These are phyloP conservation scores for Colletotrichum camelliae DNA, from an alignment of 2,329 filamentous ascomycete genomes.

Conservation along the genomic window DNA sequence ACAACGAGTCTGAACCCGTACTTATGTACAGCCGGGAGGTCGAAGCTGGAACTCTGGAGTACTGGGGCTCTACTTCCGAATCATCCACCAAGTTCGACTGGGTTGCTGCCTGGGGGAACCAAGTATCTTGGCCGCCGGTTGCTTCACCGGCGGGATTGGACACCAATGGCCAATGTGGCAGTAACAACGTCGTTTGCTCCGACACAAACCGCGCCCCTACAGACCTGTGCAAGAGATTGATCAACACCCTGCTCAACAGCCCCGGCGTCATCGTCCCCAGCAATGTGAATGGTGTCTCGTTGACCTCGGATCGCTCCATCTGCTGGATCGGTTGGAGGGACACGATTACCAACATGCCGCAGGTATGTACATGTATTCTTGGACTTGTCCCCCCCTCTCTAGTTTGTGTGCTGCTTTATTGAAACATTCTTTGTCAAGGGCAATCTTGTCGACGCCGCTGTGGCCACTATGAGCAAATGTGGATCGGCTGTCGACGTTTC, in stretches of 20 bases:
- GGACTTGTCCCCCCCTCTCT: not conserved
- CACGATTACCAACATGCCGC: not conserved
- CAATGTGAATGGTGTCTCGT: not conserved
- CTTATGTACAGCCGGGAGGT: not conserved
- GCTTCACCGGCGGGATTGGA: not conserved
- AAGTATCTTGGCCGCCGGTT: not conserved
- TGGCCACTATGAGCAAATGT: not conserved
- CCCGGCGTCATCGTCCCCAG: not conserved
- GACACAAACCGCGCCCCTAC: not conserved
- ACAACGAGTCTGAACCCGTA: not conserved
- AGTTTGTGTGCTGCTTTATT: not conserved
- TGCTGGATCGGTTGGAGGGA: not conserved
- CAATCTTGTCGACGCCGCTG: not conserved
- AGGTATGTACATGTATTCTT: not conserved
- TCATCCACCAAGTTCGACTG: not conserved
- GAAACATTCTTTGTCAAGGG: not conserved
- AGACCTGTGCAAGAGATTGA: not conserved
- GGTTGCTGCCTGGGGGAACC: not conserved
- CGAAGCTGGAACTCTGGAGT: not conserved
- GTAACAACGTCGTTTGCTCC: not conserved
- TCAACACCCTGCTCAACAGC: not conserved
- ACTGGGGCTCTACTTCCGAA: not conserved
- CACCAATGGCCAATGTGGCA: not conserved
- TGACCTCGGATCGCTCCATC: not conserved
- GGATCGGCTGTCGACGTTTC: not conserved